phyloP scores from a whole-genome alignment of 805 yeast species.

The Ogataea nonfermentans region DNA sequence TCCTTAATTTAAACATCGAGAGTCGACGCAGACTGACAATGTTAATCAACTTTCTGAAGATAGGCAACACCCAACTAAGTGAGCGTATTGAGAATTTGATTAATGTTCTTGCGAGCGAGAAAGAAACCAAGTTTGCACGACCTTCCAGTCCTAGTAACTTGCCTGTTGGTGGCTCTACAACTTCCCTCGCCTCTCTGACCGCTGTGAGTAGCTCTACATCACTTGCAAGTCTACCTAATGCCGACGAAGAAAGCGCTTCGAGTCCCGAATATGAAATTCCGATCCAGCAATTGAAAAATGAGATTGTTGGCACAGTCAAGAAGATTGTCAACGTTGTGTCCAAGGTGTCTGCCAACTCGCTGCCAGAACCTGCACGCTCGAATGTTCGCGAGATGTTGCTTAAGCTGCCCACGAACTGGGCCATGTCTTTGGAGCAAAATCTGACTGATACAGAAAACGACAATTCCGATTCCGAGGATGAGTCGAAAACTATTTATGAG shows the following conservation, averaged over 20 bases:
- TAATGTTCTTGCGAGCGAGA: conserved; percentile 28
- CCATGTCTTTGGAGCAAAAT: conserved; percentile 36
- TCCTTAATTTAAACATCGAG: conserved; percentile 47
- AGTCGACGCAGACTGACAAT: conserved; percentile 74
- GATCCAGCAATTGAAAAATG: conserved; percentile 62
- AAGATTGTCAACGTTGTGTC: conserved; percentile 85
- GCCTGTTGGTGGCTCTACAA: conserved; percentile 4
- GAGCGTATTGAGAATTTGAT: conserved; percentile 58
- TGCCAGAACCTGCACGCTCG: conserved; percentile 75
- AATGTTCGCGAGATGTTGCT: conserved; percentile 78
- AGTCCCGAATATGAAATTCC: conserved; percentile 21
- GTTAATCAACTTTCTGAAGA: conserved; percentile 71
- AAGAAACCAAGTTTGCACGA: conserved; percentile 13
- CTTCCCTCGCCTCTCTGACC: conserved; percentile 18
- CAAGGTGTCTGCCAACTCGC: conserved; percentile 71
- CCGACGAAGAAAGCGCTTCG: conserved; percentile 7
- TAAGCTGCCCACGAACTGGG: conserved; percentile 73
- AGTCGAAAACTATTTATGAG: conserved; percentile 21
- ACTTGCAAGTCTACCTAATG: conserved; percentile 13
- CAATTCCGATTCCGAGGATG: conserved; percentile 29
- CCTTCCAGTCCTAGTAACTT: conserved; percentile 2
- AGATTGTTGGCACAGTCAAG: conserved; percentile 83
- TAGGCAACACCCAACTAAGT: conserved; percentile 77
- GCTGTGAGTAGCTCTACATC: conserved; percentile 23
- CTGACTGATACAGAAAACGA: conserved; percentile 12